A percentile compares a stretch with the other conserved stretches of the same genome.
Conservation (phyloP, 1,139 yeast species). For the Blastobotrys illinoisensis region DNA sequence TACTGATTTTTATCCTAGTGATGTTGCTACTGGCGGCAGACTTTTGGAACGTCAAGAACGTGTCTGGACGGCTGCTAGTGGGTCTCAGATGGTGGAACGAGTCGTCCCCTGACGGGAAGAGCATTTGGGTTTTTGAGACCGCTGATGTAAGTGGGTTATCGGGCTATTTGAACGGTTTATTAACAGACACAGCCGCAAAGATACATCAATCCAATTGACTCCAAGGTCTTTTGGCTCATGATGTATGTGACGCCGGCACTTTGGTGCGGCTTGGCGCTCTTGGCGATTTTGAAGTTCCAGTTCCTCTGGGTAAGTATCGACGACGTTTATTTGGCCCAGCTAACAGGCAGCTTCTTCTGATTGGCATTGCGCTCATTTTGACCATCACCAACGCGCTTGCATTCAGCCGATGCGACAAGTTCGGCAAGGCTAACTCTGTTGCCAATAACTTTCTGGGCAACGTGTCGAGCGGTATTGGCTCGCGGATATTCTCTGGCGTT, state of each 20-base stretch:
- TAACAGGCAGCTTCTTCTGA: too few relatives aligned
- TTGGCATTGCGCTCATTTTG: conserved; percentile 54
- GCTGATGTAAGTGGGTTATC: conserved; percentile 45
- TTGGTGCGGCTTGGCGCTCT: conserved; percentile 68
- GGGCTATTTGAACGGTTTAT: not conserved
- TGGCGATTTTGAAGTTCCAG: conserved; percentile 74
- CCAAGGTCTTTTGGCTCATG: conserved; percentile 80
- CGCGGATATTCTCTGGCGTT: conserved; percentile 15
- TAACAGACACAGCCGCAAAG: conserved; percentile 46
- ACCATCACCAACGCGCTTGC: conserved; percentile 83
- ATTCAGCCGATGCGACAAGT: conserved; percentile 85
- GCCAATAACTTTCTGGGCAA: conserved; percentile 42
- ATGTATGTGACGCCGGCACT: conserved; percentile 67
- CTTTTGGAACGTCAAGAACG: conserved; percentile 90
- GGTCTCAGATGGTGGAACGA: conserved; percentile 95
- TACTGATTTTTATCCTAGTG: conserved; percentile 71
- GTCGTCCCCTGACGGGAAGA: conserved; percentile 48
- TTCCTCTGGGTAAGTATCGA: conserved; percentile 52
- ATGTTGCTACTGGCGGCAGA: conserved; percentile 77
- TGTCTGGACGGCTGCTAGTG: conserved; percentile 81
- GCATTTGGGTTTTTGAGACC: conserved; percentile 85
- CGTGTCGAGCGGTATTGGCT: conserved; percentile 26
- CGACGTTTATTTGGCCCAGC: conserved; percentile 14
- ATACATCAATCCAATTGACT: conserved; percentile 85
- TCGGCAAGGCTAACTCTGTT: conserved; percentile 67